These are phyloP conservation scores for Plantago rigida DNA, from an alignment of 305 asterid species.

Conservation along the genomic window DNA sequence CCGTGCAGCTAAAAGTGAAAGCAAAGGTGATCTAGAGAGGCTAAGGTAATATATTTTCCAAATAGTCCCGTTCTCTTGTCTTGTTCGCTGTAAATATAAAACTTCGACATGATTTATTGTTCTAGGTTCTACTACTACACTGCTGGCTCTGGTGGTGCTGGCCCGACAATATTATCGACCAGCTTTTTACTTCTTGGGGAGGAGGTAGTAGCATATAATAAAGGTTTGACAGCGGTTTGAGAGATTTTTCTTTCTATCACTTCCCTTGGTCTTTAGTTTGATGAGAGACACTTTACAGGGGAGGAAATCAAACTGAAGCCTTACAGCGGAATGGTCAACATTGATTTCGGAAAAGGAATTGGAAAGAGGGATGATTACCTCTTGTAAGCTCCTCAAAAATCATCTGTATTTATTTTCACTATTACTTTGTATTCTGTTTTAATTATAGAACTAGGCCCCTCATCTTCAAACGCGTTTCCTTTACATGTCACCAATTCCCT, in stretches of 20 bases:
- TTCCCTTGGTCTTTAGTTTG: constrained; percentile 5
- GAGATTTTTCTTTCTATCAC: neutral
- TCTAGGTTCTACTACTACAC: constrained; percentile 82
- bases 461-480: too few relatives aligned
- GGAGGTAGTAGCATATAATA: constrained; percentile 78
- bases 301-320: constrained; percentile 64
- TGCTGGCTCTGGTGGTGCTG: constrained; percentile 96
- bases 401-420: too few relatives aligned
- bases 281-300: constrained; percentile 39
- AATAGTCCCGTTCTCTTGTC: neutral
- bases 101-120: constrained; percentile 19
- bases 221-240: constrained; percentile 40
- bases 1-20: constrained; percentile 56
- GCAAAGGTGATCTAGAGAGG: constrained; percentile 57
- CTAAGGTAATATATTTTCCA: constrained; percentile 43
- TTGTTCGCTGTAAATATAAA: neutral
- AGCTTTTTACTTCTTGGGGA: constrained; percentile 93
- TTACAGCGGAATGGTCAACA: constrained; percentile 77
- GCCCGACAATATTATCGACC: constrained; percentile 82
- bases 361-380: constrained; percentile 79
- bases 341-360: constrained; percentile 75
- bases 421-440: too few relatives aligned
- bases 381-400: constrained; percentile 43
- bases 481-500: neutral
- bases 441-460: too few relatives aligned